phyloP scores from a whole-genome alignment of 352 stramenopile genomes.

The Globisporangium perplexum region DNA sequence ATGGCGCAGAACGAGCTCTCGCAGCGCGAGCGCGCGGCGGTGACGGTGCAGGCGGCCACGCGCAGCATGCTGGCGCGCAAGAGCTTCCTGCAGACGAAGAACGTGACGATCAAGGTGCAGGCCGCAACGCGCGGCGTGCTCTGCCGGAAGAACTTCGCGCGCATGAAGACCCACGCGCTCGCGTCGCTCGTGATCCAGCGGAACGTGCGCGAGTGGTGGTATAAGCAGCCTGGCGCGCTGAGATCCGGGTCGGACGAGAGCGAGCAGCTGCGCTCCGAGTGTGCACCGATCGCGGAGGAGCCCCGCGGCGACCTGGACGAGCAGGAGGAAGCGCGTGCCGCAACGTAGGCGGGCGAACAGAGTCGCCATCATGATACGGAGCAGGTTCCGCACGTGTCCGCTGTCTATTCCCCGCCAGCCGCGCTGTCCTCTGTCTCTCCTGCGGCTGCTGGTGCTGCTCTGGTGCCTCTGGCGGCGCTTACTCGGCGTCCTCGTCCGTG shows the following conservation, averaged over 20 bases:
- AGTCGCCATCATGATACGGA: neutral
- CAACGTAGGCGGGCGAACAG: neutral
- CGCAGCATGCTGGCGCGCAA: constrained; percentile 77
- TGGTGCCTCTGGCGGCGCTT: constrained; percentile 9
- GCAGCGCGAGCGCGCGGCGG: constrained; percentile 64
- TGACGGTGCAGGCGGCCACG: constrained; percentile 83
- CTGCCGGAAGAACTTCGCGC: constrained; percentile 82
- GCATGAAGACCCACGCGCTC: constrained; percentile 80
- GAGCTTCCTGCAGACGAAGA: constrained; percentile 80
- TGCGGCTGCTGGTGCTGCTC: constrained; percentile 4
- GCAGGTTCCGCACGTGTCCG: neutral
- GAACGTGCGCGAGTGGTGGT: constrained; percentile 83
- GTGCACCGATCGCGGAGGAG: neutral
- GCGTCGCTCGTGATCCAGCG: constrained; percentile 82
- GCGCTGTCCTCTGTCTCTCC: constrained; percentile 10
- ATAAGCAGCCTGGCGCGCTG: constrained; percentile 38
- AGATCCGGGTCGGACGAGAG: neutral
- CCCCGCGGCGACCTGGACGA: neutral
- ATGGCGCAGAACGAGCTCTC: constrained; percentile 29
- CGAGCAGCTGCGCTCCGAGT: neutral
- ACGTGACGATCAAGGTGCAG: constrained; percentile 85
- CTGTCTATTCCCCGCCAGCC: constrained; percentile 1
- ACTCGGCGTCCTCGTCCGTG: constrained; percentile 53
- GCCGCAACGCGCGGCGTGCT: constrained; percentile 74
- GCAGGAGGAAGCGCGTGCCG: neutral